A percentile compares a stretch with the other conserved stretches of the same genome.
These are phyloP conservation scores for Mycena indigotica DNA, from an alignment of 768 basidiomycete genomes.

Conservation along the genomic window DNA sequence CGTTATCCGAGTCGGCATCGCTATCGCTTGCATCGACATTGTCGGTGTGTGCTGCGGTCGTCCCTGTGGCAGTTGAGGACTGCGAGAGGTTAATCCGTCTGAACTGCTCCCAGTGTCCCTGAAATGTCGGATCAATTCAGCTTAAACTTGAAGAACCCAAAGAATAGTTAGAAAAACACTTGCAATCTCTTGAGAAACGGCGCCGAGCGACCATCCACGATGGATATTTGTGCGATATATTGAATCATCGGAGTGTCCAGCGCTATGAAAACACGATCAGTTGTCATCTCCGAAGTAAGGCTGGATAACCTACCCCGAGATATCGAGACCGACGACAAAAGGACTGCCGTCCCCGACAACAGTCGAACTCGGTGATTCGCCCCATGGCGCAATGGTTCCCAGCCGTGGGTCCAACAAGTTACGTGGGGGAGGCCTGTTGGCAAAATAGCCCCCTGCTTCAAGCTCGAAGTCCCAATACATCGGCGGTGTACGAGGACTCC, in stretches of 20 bases:
- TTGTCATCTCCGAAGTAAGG: not conserved
- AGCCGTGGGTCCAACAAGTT: not conserved
- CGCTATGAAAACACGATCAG: not conserved
- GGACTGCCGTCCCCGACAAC: not conserved
- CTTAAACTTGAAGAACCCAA: too few species aligned
- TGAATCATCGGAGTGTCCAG: not conserved
- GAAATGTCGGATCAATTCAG: too few species aligned
- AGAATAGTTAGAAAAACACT: not conserved
- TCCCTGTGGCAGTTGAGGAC: not conserved
- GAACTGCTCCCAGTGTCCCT: not conserved
- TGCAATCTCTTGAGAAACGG: not conserved
- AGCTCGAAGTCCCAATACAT: not conserved
- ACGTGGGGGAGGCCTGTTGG: not conserved
- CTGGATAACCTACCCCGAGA: not conserved
- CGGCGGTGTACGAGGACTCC: not conserved
- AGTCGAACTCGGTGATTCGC: not conserved
- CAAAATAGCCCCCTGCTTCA: not conserved
- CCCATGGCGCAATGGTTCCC: not conserved
- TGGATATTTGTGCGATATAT: not conserved
- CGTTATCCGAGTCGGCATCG: not conserved
- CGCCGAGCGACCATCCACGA: not conserved
- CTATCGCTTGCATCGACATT: not conserved
- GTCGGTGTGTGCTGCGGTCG: not conserved
- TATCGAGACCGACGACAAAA: constrained; percentile 1
- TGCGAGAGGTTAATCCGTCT: not conserved